Base-by-base conservation (phyloP, 2,329 filamentous ascomycete species). In the Torrubiella hemipterigena region DNA sequence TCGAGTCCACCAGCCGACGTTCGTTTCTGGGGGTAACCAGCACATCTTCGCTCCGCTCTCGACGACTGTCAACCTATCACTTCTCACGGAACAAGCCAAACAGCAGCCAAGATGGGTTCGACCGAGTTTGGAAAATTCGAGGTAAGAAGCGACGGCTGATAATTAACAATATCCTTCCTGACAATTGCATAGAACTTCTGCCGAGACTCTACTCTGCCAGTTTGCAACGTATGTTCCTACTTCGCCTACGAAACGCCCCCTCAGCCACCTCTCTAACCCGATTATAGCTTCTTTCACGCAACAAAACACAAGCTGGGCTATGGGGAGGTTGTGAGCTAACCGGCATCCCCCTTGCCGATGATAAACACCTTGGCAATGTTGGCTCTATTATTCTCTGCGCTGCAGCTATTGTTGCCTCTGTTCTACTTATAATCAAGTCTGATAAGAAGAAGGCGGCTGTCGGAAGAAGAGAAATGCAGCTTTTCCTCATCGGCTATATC, bases 381-480 rank as follows among this genome's bases (percentile, higher is more conserved):
- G 91, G 91, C n/a, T 93, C 87, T 7, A 94, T 98, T 51, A 43
- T 98, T 27, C 55, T 96, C 24, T 81, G 74, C 39, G 84, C 68
- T 39, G 54, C 93, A 40, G 84, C 87, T 24, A 87, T 98, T 44
- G 47, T 73, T 15, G 60, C 71, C 7, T 65, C 80, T 5, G 49
- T 61, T 9, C 77, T 80, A 44, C 63, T 98, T 35, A 47, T 96
- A 54, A 73, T 80, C 59, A 70, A 75, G 43, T 93, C 91, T 14
- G 82, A 96, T 48, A 74, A 72, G 52, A 96, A 98, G 62, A 78
- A 81, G 55, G 91, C 91, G 34, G 91, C 91, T 34, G 91, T 98
- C 29, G 91, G 91, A 37, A 70, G 91, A 63, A 82, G 91, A 56
- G 91, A 98, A 58, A 96, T 98, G 73, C 91, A 98, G 67, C 49